Evolutionary conservation across 2,329 filamentous ascomycete genomes (phyloP).

Genomic region (Ophiocordyceps polyrhachis-furcata): DNA sequence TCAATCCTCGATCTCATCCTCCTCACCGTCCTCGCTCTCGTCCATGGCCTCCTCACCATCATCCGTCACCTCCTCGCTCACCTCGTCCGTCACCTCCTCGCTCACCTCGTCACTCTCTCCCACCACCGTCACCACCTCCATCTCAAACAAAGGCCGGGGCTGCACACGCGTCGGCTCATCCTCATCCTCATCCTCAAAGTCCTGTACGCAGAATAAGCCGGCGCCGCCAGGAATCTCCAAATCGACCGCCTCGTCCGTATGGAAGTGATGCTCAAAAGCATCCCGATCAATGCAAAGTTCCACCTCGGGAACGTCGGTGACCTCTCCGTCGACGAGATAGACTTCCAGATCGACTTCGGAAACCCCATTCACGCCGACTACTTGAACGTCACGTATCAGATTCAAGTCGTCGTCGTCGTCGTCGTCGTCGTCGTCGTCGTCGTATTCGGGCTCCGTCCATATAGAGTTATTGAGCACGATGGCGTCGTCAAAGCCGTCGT

Average conservation of each 20-base stretch:
- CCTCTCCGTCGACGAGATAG: slow-evolving; percentile 10
- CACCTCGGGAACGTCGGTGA: slow-evolving; percentile 9
- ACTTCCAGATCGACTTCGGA: slow-evolving; percentile 12
- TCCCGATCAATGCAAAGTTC: slow-evolving; percentile 13
- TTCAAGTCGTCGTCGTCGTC: slow-evolving; percentile 7
- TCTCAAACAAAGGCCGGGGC: background rate
- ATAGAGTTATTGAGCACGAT: slow-evolving; percentile 8
- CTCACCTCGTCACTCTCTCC: background rate
- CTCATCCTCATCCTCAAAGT: slow-evolving; percentile 1
- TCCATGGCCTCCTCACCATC: background rate
- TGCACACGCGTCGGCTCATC: background rate
- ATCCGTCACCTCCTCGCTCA: background rate
- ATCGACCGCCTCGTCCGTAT: slow-evolving; percentile 7
- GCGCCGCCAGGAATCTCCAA: slow-evolving; percentile 9
- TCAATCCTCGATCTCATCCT: background rate
- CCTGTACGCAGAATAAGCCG: slow-evolving; percentile 1
- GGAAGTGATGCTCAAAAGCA: slow-evolving; percentile 9
- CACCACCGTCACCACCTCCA: background rate
- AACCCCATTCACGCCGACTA: slow-evolving; percentile 4
- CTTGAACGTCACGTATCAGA: slow-evolving; percentile 11
- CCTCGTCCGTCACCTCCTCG: too few relatives aligned
- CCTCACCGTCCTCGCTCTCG: background rate
- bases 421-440: slow-evolving; percentile 5
- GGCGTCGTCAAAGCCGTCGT: slow-evolving; percentile 1
- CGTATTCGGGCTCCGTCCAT: slow-evolving; percentile 4